Evolutionary conservation across 768 basidiomycete genomes (phyloP), one percentile per base, ranked within the genome.

Genomic region (Dendrothele bispora): DNA sequence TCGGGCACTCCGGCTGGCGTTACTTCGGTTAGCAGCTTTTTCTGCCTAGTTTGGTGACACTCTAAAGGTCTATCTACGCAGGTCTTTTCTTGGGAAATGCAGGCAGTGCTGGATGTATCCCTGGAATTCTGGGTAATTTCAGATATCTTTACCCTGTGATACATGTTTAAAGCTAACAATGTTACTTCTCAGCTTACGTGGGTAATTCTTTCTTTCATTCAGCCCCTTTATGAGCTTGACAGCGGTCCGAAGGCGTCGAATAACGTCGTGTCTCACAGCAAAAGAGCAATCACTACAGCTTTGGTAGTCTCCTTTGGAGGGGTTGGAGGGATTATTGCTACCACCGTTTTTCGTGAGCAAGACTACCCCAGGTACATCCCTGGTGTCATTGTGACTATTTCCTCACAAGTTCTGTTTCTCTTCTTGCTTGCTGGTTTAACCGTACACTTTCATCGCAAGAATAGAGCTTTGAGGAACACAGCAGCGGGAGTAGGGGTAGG

Each of bases 121-220:
- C 77, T 32, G 74, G 72, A 4, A 72, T 79, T 28, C 60, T 79
- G 25, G 74, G 77, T 44, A 79, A 78, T 60, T 76, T 77, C 54
- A 51, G 77, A 51, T 14, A 17, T 39, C 18, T 35, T 39, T 12
- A 25, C 20, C n/a, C 30, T 35, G 18, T 6, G 11, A 22, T 26
- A 26, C 17, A 25, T 5, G n/a, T 20, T 11, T 20, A 3, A 1
- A 18, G n/a, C n/a, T n/a, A n/a, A n/a, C n/a, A n/a, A n/a, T n/a
- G n/a, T n/a, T n/a, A n/a, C n/a, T n/a, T n/a, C n/a, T n/a, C n/a
- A n/a, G n/a, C n/a, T n/a, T n/a, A n/a, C n/a, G n/a, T n/a, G n/a
- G n/a, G n/a, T n/a, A n/a, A n/a, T n/a, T n/a, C n/a, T n/a, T n/a
- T n/a, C n/a, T n/a, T n/a, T n/a, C n/a, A n/a, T n/a, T n/a, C n/a